Evolutionary conservation across 2,329 filamentous ascomycete species (phyloP).

Genomic region (Microdochium paspali): DNA sequence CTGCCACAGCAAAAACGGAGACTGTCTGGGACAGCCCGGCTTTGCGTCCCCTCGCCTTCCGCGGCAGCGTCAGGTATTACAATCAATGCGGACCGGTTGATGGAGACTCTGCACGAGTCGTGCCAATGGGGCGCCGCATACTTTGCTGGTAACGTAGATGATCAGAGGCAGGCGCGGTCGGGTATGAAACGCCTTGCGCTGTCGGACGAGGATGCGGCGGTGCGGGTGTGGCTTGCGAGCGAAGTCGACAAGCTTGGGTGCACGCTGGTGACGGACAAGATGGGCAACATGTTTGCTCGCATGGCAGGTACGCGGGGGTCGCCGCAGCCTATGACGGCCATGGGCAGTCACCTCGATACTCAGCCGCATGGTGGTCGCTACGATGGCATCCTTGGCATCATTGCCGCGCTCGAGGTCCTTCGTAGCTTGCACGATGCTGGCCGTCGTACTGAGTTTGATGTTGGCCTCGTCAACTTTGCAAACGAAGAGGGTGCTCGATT

Average conservation of each 20-base stretch:
- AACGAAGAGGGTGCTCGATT: conserved; percentile 79
- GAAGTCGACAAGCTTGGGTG: conserved; percentile 57
- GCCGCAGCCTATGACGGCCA: conserved; percentile 56
- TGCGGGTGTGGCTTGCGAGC: conserved; percentile 65
- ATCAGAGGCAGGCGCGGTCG: conserved; percentile 48
- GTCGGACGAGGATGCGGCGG: conserved; percentile 61
- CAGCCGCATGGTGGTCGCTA: conserved; percentile 59
- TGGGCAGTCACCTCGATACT: conserved; percentile 61
- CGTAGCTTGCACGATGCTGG: conserved; percentile 57
- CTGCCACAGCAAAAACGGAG: no score
- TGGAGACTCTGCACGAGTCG: conserved; percentile 54
- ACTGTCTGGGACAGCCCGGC: no score
- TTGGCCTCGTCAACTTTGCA: conserved; percentile 73
- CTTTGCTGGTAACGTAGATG: conserved; percentile 3
- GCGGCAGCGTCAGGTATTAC: not conserved
- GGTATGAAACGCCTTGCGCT: conserved; percentile 71
- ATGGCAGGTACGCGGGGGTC: conserved; percentile 46
- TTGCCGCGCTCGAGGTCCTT: conserved; percentile 65
- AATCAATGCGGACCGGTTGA: conserved; percentile 49
- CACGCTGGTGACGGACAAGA: conserved; percentile 57
- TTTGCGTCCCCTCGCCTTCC: no score
- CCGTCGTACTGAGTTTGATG: conserved; percentile 58
- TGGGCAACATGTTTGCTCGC: conserved; percentile 75
- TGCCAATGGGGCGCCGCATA: conserved; percentile 59
- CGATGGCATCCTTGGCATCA: conserved; percentile 68